A percentile compares a stretch with the other conserved stretches of the same genome.
phyloP scores from a whole-genome alignment of 2,329 filamentous ascomycete genomes.

The Penicillium sp. region DNA sequence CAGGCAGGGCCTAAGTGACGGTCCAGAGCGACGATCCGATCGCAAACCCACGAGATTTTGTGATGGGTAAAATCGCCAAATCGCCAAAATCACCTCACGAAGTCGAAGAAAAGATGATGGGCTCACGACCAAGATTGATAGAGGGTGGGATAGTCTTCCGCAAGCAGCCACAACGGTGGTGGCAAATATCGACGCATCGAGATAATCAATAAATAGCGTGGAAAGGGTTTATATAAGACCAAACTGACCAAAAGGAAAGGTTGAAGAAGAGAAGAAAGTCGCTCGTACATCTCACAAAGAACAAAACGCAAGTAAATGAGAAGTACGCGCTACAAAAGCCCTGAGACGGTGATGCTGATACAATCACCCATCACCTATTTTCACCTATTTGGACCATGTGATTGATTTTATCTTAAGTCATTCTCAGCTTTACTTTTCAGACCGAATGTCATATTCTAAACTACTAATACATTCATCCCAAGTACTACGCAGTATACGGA shows the following conservation, averaged over 20 bases:
- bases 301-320: background rate
- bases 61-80: too few species aligned
- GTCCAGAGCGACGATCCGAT: slow-evolving; percentile 2
- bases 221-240: background rate
- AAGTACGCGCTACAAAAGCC: background rate
- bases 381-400: too few species aligned
- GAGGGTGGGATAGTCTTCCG: slow-evolving; percentile 14
- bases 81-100: background rate
- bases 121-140: background rate
- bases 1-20: background rate
- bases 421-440: too few species aligned
- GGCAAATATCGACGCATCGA: slow-evolving; percentile 22
- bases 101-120: background rate
- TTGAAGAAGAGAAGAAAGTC: background rate
- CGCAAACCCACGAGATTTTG: background rate
- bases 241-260: background rate
- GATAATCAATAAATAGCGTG: slow-evolving; percentile 7
- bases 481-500: too few species aligned
- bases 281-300: background rate
- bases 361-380: too few species aligned
- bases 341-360: background rate
- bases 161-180: slow-evolving; percentile 23
- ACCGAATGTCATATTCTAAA: too few species aligned
- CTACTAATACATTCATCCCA: too few species aligned
- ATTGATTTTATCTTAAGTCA: too few species aligned